Conservation (phyloP, 495 filamentous ascomycete genomes). For the Neurospora hispaniola region DNA sequence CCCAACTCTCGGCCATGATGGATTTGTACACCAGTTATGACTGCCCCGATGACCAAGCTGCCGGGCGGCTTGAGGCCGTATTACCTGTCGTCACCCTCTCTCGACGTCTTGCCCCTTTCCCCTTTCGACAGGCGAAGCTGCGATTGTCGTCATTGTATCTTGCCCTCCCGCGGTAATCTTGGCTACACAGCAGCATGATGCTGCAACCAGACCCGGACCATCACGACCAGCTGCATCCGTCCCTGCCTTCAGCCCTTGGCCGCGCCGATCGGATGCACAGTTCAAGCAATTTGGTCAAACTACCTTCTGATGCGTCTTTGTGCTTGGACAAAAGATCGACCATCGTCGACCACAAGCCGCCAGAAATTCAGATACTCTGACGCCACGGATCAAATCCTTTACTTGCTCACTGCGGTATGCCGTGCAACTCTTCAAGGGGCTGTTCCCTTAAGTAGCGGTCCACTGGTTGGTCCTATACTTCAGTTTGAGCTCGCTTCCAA, state of each 20-base stretch:
- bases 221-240: background rate
- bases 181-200: background rate
- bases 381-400: background rate
- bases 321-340: background rate
- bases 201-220: background rate
- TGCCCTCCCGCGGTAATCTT: background rate
- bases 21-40: background rate
- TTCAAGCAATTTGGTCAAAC: background rate
- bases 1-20: background rate
- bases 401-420: background rate
- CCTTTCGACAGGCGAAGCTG: background rate
- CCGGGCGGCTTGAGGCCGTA: background rate
- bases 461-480: background rate
- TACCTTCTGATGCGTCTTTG: background rate
- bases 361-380: background rate
- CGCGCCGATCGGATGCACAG: background rate
- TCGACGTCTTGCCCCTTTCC: background rate
- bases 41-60: background rate
- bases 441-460: background rate
- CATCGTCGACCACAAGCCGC: background rate
- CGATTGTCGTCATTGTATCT: background rate
- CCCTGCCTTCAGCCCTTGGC: background rate
- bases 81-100: background rate
- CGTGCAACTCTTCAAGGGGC: background rate
- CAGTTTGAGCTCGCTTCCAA: background rate